phyloP scores from a whole-genome alignment of 441 rosid species.

The Capsella rubella region DNA sequence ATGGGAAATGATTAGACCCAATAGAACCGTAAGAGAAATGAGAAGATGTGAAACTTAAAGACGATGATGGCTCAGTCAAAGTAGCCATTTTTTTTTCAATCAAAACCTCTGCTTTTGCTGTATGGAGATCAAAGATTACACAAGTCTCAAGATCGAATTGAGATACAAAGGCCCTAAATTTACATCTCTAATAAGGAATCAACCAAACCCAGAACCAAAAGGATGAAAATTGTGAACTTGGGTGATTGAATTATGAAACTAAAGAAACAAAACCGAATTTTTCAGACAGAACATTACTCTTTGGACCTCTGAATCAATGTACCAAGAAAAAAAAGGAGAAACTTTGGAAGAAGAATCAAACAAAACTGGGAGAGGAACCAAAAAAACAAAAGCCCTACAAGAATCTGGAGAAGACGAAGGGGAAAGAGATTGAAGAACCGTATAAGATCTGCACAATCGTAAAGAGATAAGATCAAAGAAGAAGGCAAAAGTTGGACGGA shows the following conservation, averaged over 20 bases:
- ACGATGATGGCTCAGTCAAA: slow-evolving; percentile 43
- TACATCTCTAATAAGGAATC: slow-evolving; percentile 23
- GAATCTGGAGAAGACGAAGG: not conserved
- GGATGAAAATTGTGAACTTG: not conserved
- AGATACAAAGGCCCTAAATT: slow-evolving; percentile 20
- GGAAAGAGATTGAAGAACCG: not conserved
- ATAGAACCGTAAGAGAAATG: slow-evolving; percentile 32
- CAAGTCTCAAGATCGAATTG: slow-evolving; percentile 12
- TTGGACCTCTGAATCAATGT: slow-evolving; percentile 18
- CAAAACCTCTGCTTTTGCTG: slow-evolving; percentile 22
- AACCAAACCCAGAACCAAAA: slow-evolving; percentile 47
- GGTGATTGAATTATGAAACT: slow-evolving; percentile 13
- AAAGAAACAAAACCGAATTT: not conserved
- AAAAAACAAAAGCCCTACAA: not conserved
- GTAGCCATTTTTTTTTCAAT: slow-evolving; percentile 31
- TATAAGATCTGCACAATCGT: slow-evolving; percentile 16
- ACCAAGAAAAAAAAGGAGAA: not conserved
- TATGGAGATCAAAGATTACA: slow-evolving; percentile 33
- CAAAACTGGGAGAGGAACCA: slow-evolving; percentile 4
- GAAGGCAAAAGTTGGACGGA: slow-evolving; percentile 12
- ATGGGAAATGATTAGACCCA: slow-evolving; percentile 43
- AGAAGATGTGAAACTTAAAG: slow-evolving; percentile 44
- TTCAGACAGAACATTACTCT: slow-evolving; percentile 30
- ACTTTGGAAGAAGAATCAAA: slow-evolving; percentile 10
- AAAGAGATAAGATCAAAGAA: slow-evolving; percentile 21